Base-by-base conservation (phyloP, 495 filamentous ascomycete genomes). In the Mytilinidion resinicola region DNA sequence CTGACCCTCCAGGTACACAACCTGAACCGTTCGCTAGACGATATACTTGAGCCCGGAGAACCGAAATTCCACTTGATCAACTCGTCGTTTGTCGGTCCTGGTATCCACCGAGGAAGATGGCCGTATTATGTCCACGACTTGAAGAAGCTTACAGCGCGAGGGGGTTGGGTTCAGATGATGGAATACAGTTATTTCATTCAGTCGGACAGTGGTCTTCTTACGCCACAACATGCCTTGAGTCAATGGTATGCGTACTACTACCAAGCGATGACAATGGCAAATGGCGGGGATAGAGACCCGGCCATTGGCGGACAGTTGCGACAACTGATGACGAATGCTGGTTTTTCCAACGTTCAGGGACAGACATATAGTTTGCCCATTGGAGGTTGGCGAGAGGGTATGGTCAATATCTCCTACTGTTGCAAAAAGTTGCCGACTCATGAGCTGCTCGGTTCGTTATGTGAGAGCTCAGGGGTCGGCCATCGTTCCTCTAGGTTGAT, bases 151-250 rank as follows among this genome's bases (percentile, higher is more conserved):
- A 65, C 85, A 49, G 87, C 79, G 59, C 81, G 79, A 37, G 82
- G 86, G 21, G 90, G 93, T 15, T 96, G 91, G 91, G 80, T 90
- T 51, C 93, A 98, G 69, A 85, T 96, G 80, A 80, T 88, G 25
- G 93, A 98, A 69, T 80, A 90, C 59, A 91, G 95, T 65, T 86
- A 84, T 71, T 91, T 88, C 60, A 83, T 89, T 33, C 92, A 96
- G 68, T 96, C 90, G 1, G 87, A 95, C 64, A 96, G 90, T 62
- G 93, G 93, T 25, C 85, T 82, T 8, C 78, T 96, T 59, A 86
- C 81, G 11, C 78, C 84, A 8, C 36, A 66, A 12, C 54, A 57
- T 41, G 65, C 67, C 0, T 54, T 73, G 51, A 42, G 33, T 10
- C 43, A 64, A 39, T 75, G 72, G 72, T 63, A 49, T 14, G 53